Conservation (phyloP, 2,329 filamentous ascomycete species). For the Aureobasidium subglaciale region DNA sequence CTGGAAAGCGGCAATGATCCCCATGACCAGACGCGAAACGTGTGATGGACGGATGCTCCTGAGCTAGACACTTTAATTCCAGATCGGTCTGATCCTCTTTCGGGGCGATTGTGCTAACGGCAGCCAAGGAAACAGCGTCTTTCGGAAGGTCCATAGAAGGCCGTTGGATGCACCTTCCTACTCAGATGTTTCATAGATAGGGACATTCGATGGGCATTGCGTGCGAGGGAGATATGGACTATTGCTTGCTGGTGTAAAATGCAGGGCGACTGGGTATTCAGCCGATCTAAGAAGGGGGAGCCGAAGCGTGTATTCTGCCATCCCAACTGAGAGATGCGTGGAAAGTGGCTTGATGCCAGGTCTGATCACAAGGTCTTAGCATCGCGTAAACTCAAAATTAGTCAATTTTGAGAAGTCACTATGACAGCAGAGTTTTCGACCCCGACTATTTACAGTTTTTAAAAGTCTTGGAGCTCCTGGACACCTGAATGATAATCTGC, state of each 20-base stretch:
- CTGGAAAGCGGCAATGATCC: conserved; percentile 1
- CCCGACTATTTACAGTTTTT: conserved; percentile 8
- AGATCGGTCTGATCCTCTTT: conserved; percentile 13
- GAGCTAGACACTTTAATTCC: conserved; percentile 10
- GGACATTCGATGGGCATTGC: background rate
- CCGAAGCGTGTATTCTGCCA: too few species aligned
- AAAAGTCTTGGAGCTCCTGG: background rate
- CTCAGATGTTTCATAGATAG: background rate
- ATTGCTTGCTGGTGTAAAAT: background rate
- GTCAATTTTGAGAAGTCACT: background rate
- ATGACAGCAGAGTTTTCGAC: background rate
- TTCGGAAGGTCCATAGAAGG: conserved; percentile 1
- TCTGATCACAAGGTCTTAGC: conserved; percentile 9
- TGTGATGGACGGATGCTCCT: conserved; percentile 3
- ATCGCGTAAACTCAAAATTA: background rate
- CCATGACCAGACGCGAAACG: background rate
- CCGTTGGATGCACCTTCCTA: background rate
- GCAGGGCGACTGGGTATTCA: background rate
- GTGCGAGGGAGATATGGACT: background rate
- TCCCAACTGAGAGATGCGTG: background rate
- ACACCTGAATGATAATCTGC: background rate
- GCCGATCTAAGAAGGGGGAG: background rate
- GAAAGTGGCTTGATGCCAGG: background rate
- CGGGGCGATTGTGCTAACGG: background rate
- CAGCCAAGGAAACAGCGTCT: background rate